phyloP scores from a whole-genome alignment of 1,284 basidiomycete genomes.

The Naganishia albida region DNA sequence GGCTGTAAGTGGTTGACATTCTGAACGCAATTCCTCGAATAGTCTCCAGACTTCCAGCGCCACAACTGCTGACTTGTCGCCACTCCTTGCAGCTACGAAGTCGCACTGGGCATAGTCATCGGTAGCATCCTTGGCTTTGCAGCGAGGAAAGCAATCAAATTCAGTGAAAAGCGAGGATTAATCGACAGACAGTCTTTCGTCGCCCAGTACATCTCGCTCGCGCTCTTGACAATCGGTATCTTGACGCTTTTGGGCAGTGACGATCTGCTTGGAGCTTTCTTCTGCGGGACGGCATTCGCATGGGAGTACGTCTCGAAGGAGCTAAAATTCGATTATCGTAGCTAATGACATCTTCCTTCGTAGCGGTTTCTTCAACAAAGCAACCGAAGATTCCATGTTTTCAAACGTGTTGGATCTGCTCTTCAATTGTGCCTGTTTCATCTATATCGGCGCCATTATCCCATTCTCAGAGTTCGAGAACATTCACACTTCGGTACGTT shows the following conservation, averaged over 20 bases:
- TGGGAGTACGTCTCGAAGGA: conserved; percentile 68
- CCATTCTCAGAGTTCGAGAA: conserved; percentile 79
- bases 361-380: conserved; percentile 87
- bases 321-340: not conserved
- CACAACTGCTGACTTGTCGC: conserved; percentile 7
- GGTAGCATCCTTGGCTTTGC: conserved; percentile 76
- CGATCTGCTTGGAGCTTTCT: conserved; percentile 90
- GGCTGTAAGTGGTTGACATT: conserved; percentile 19
- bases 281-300: conserved; percentile 93
- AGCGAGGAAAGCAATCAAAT: conserved; percentile 93
- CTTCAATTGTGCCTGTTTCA: conserved; percentile 87
- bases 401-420: conserved; percentile 86
- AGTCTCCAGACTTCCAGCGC: not conserved
- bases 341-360: not conserved
- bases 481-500: conserved; percentile 59
- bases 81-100: conserved; percentile 65
- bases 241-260: conserved; percentile 87
- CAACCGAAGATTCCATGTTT: conserved; percentile 93
- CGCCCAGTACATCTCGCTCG: conserved; percentile 81
- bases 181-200: conserved; percentile 96
- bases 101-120: conserved; percentile 75
- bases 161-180: conserved; percentile 81
- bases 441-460: conserved; percentile 93
- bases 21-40: too few species aligned
- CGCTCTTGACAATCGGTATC: conserved; percentile 76